A percentile compares a stretch with the other conserved stretches of the same genome.
Evolutionary conservation across 441 rosid species (phyloP).

Genomic region (Gossypium davidsonii): DNA sequence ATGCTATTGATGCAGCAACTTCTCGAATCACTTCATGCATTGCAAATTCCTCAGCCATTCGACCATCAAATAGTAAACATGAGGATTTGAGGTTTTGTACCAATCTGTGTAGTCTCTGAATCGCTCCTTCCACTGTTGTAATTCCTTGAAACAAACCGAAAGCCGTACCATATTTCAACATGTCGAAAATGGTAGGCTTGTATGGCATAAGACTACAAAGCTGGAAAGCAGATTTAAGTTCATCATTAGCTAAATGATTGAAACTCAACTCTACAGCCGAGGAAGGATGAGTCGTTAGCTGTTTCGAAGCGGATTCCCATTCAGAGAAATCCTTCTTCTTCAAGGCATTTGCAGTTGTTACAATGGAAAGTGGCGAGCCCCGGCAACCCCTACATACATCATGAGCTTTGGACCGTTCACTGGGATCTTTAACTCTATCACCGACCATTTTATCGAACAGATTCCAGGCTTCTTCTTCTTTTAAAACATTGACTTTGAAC

Average conservation of each 20-base stretch:
- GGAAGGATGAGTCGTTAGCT: not conserved
- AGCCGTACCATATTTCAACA: constrained; percentile 25
- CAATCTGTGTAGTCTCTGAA: constrained; percentile 10
- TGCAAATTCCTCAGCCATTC: not conserved
- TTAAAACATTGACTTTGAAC: constrained; percentile 18
- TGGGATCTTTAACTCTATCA: constrained; percentile 3
- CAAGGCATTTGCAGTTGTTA: constrained; percentile 26
- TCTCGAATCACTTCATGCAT: constrained; percentile 27
- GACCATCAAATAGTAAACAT: constrained; percentile 19
- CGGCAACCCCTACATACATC: constrained; percentile 23
- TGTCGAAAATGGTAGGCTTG: not conserved
- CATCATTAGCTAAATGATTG: constrained; percentile 8
- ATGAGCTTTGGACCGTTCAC: constrained; percentile 12
- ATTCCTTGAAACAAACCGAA: constrained; percentile 18
- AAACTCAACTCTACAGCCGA: constrained; percentile 21
- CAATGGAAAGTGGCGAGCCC: constrained; percentile 30
- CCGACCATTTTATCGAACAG: constrained; percentile 27
- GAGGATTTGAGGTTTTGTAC: constrained; percentile 23
- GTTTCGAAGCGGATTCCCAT: not conserved
- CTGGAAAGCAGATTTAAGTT: constrained; percentile 18
- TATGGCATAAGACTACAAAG: constrained; percentile 15
- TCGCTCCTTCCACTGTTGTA: constrained; percentile 19
- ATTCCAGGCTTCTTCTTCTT: constrained; percentile 27
- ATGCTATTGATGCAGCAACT: constrained; percentile 25
- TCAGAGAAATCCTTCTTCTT: not conserved